These are phyloP conservation scores for Pichia exigua DNA, from an alignment of 805 yeast species.

Conservation along the genomic window DNA sequence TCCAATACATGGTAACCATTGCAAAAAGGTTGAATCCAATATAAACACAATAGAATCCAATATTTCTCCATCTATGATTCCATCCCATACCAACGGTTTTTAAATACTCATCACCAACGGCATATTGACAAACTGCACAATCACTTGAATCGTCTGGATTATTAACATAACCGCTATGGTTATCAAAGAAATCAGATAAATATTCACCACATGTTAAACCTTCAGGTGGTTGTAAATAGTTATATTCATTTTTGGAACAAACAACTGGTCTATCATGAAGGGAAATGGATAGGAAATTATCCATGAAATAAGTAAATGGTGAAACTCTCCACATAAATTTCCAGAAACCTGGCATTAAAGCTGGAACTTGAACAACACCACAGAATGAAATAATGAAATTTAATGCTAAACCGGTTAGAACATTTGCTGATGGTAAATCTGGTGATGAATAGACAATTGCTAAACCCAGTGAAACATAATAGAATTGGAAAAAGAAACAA, in stretches of 20 bases:
- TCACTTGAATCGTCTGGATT: slow-evolving; percentile 41
- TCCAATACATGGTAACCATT: slow-evolving; percentile 31
- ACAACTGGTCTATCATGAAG: slow-evolving; percentile 44
- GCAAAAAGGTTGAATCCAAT: slow-evolving; percentile 41
- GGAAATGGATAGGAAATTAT: slow-evolving; percentile 38
- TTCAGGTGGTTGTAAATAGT: slow-evolving; percentile 42
- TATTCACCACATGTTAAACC: slow-evolving; percentile 62
- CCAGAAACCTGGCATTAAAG: slow-evolving; percentile 74
- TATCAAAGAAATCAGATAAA: slow-evolving; percentile 31
- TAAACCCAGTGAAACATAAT: slow-evolving; percentile 42
- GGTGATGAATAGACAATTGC: slow-evolving; percentile 51
- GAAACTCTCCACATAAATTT: slow-evolving; percentile 71
- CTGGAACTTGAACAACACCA: slow-evolving; percentile 56
- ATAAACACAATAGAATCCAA: slow-evolving; percentile 55
- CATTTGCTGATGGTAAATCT: slow-evolving; percentile 60
- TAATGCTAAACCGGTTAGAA: slow-evolving; percentile 46
- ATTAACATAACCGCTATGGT: slow-evolving; percentile 46
- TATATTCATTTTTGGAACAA: slow-evolving; percentile 45
- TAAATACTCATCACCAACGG: slow-evolving; percentile 42
- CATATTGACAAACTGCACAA: slow-evolving; percentile 44
- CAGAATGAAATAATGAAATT: slow-evolving; percentile 56
- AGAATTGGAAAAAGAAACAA: slow-evolving; percentile 36
- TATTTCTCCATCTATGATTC: slow-evolving; percentile 53
- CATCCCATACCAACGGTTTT: slow-evolving; percentile 35
- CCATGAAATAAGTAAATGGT: slow-evolving; percentile 65